Conservation (phyloP, 305 asterid genomes). For the Fraxinus greggii region DNA sequence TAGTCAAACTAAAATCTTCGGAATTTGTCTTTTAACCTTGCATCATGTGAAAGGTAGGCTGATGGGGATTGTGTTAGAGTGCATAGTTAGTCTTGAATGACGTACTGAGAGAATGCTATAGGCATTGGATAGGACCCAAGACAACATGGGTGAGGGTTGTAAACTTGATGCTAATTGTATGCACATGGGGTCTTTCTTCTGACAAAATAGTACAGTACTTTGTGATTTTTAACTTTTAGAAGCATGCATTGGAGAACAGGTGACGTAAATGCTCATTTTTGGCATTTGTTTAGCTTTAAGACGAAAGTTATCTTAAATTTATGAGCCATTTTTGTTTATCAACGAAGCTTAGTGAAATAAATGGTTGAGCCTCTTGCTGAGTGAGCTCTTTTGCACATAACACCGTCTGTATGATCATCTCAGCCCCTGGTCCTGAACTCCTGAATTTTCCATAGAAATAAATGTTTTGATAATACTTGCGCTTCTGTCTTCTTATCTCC, state of each 20-base stretch:
- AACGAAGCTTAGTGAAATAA: slow-evolving; percentile 70
- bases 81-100: background rate
- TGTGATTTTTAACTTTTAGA: too few relatives aligned
- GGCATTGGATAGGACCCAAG: background rate
- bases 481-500: slow-evolving; percentile 80
- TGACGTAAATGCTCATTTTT: background rate
- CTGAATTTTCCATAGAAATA: slow-evolving; percentile 68
- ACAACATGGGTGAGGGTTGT: background rate
- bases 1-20: too few relatives aligned
- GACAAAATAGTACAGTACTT: background rate
- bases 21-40: background rate
- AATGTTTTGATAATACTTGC: slow-evolving; percentile 32
- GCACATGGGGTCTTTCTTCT: background rate
- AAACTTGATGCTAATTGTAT: too few relatives aligned
- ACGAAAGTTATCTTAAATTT: slow-evolving; percentile 25
- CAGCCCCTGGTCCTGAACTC: slow-evolving; percentile 85
- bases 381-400: slow-evolving; percentile 84
- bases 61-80: background rate
- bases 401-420: slow-evolving; percentile 58
- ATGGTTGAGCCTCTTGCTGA: slow-evolving; percentile 67
- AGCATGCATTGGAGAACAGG: too few relatives aligned
- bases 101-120: too few relatives aligned
- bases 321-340: slow-evolving; percentile 77
- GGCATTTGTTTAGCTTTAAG: background rate
- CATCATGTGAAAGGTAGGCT: background rate